phyloP scores from a whole-genome alignment of 495 filamentous ascomycete species.

The Xylaria longipes region DNA sequence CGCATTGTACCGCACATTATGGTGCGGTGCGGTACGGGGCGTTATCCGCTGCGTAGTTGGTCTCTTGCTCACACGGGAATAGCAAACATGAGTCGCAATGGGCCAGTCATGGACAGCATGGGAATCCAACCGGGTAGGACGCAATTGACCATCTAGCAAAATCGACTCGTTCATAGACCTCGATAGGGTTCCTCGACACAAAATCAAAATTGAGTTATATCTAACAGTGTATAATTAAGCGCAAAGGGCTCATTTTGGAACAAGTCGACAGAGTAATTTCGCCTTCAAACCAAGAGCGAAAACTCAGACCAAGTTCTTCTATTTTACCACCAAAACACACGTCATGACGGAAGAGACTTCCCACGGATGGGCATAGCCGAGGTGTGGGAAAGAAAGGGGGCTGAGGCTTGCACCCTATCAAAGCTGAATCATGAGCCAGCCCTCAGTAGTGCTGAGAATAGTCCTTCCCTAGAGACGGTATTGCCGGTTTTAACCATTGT shows the following conservation, averaged over 20 bases:
- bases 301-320: too few relatives aligned
- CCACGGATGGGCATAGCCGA: neutral
- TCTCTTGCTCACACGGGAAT: neutral
- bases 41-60: constrained; percentile 32
- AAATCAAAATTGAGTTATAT: too few relatives aligned
- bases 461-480: constrained; percentile 2
- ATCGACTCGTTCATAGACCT: neutral
- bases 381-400: neutral
- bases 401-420: neutral
- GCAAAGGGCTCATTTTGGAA: too few relatives aligned
- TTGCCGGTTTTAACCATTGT: neutral
- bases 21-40: constrained; percentile 39
- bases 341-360: neutral
- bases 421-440: constrained; percentile 19
- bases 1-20: neutral
- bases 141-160: neutral
- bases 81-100: neutral
- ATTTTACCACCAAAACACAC: neutral
- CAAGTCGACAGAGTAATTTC: too few relatives aligned
- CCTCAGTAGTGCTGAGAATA: neutral
- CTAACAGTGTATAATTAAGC: too few relatives aligned
- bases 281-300: too few relatives aligned
- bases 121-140: neutral
- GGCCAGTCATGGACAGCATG: neutral
- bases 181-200: too few relatives aligned